Percentiles rank a stretch among this genome's conserved stretches.
Conservation (phyloP, 768 basidiomycete species). For the Dentipellis sp. region DNA sequence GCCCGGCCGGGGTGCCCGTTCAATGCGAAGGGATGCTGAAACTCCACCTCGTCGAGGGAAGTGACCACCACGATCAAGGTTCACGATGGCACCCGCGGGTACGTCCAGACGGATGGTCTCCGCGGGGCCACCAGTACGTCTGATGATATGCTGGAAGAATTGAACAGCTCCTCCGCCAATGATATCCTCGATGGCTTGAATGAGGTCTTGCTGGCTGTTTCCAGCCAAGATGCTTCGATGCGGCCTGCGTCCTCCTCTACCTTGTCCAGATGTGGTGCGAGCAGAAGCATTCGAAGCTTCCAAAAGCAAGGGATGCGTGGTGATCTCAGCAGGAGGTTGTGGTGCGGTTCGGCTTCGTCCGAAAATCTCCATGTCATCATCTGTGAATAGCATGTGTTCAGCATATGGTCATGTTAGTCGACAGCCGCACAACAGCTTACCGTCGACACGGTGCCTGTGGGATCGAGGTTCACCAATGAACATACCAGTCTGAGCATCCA, state of each 20-base stretch:
- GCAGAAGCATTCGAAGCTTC: constrained; percentile 43
- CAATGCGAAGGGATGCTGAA: constrained; percentile 53
- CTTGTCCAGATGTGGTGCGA: constrained; percentile 34
- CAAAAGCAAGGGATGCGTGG: constrained; percentile 74
- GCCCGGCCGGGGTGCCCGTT: constrained; percentile 35
- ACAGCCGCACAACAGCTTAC: not conserved
- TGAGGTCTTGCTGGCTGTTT: constrained; percentile 39
- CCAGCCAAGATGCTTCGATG: constrained; percentile 41
- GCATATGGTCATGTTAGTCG: not conserved
- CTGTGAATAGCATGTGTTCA: constrained; percentile 9
- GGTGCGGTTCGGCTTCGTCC: constrained; percentile 47
- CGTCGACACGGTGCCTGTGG: constrained; percentile 11
- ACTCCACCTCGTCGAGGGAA: constrained; percentile 37
- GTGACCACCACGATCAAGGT: constrained; percentile 39
- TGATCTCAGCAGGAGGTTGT: constrained; percentile 53
- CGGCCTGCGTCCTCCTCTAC: constrained; percentile 27
- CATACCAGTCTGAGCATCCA: constrained; percentile 12
- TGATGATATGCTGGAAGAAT: constrained; percentile 75
- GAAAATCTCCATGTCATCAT: constrained; percentile 54
- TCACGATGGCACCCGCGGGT: constrained; percentile 52
- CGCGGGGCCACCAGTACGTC: constrained; percentile 34
- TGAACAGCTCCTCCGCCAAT: constrained; percentile 78
- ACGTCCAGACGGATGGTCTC: constrained; percentile 77
- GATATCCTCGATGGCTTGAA: constrained; percentile 73
- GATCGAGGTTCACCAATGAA: constrained; percentile 12